Evolutionary conservation across 192 early-diverging fungal genomes (phyloP), one percentile per base, ranked within the genome.

Genomic region (Funneliformis mosseae): DNA sequence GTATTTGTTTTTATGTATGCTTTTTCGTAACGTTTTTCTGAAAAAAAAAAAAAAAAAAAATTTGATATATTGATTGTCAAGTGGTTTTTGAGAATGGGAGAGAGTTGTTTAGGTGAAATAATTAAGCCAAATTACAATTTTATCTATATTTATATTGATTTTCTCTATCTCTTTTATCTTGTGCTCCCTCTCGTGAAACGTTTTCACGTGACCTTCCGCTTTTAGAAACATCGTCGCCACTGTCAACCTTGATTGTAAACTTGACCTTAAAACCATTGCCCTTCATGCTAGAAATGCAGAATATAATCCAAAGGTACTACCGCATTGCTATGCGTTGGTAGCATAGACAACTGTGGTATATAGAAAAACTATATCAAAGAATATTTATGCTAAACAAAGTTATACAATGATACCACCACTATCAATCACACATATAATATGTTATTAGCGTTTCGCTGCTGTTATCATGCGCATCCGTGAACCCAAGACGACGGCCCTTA

Each of bases 401-500:
- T 64, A 59, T 80, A 45, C 77, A 48, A 74, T 77, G 50, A 61
- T 77, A 81, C 55, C 45, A 28, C 42, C 41, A 61, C 33, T 23
- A 33, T 33, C 33, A 33, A 33, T 33, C 33, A 33, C 33, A 33
- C 33, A 33, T 33, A 33, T 33, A 33, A 33, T 43, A 76, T 46
- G 74, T 80, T 55, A 55, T 81, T 85, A 97, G 98, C 98, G 98
- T 83, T 99, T 99, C 83, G 98, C 98, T 77, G 98, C 98, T 72
- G 98, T 99, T 45, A 99, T 99, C 83, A 99, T 99, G 98, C 94
- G 98, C 83, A 99, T 99, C 83, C 94, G 98, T 88, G 97, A 98
- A 69, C 98, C 98, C 69, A 99, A 99, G 88, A 99, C 98, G 8
- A 99, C 98, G 0, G 98, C 98, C 12, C 88, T 99, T 73, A 99